Conservation (phyloP, 1,284 basidiomycete species). For the Rhodotorula sp. region DNA sequence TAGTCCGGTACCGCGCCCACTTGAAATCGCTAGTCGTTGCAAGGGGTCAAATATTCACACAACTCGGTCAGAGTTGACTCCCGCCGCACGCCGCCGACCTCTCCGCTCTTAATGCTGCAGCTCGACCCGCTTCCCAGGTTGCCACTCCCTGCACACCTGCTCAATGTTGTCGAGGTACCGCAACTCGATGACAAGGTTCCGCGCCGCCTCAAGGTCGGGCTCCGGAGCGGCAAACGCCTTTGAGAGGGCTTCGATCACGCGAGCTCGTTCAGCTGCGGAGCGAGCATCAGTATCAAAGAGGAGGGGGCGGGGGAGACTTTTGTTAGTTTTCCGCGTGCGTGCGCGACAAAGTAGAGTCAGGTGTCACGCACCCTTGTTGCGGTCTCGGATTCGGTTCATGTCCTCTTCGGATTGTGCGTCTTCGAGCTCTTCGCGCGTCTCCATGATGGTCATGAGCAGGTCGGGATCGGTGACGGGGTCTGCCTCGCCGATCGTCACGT, state of each 20-base stretch:
- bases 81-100: background rate
- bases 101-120: constrained; percentile 31
- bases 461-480: constrained; percentile 72
- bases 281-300: background rate
- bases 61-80: too few species aligned
- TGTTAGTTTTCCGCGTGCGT: background rate
- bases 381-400: constrained; percentile 58
- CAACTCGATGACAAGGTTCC: constrained; percentile 63
- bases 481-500: constrained; percentile 63
- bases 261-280: constrained; percentile 55
- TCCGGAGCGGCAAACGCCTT: constrained; percentile 58
- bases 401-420: constrained; percentile 58
- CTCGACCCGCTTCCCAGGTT: constrained; percentile 40
- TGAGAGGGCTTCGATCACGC: constrained; percentile 57
- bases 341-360: background rate
- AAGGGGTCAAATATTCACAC: too few species aligned
- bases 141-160: constrained; percentile 61
- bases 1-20: too few species aligned
- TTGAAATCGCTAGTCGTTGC: too few species aligned
- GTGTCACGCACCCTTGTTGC: constrained; percentile 61
- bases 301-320: background rate
- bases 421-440: constrained; percentile 76
- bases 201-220: constrained; percentile 60
- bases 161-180: constrained; percentile 75
- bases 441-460: constrained; percentile 76